These are phyloP conservation scores for Alnus rubra DNA, from an alignment of 306 rosid species.

Conservation along the genomic window DNA sequence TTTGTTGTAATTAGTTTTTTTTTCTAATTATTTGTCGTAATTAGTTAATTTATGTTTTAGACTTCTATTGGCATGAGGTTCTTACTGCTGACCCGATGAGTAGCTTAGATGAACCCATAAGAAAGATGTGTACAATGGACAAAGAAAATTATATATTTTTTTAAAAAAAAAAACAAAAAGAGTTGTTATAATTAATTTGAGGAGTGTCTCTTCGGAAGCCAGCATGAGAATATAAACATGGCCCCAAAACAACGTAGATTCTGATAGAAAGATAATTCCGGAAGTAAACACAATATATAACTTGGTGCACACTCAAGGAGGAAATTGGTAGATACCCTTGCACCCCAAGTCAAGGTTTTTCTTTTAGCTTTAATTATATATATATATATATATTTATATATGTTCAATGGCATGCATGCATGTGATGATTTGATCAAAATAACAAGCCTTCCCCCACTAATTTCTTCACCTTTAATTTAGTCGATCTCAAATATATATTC, in stretches of 20 bases:
- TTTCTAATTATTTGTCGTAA: too few relatives aligned
- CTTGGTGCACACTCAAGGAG: conserved; percentile 10
- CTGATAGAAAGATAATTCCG: conserved; percentile 2
- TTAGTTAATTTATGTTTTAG: not conserved
- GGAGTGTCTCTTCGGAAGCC: conserved; percentile 27
- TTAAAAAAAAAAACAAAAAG: too few relatives aligned
- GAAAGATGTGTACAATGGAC: not conserved
- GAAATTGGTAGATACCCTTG: conserved; percentile 35
- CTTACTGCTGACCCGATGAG: not conserved
- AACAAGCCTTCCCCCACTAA: not conserved
- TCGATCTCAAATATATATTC: conserved; percentile 20
- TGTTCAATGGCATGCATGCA: conserved; percentile 7
- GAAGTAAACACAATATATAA: not conserved
- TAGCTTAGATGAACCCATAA: not conserved
- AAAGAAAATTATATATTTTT: not conserved
- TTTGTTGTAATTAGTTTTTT: too few relatives aligned
- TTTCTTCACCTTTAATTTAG: not conserved
- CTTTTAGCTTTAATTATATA: conserved; percentile 11
- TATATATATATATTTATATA: too few relatives aligned
- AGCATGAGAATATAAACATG: conserved; percentile 31
- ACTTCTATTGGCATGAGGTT: not conserved
- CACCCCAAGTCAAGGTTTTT: conserved; percentile 51
- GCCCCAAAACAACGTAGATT: conserved; percentile 33
- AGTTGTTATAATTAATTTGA: not conserved
- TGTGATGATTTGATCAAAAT: not conserved